A percentile compares a stretch with the other conserved stretches of the same genome.
Evolutionary conservation across 371 early-diverging fungal genomes (phyloP).

Genomic region (Mucor plumbeus): DNA sequence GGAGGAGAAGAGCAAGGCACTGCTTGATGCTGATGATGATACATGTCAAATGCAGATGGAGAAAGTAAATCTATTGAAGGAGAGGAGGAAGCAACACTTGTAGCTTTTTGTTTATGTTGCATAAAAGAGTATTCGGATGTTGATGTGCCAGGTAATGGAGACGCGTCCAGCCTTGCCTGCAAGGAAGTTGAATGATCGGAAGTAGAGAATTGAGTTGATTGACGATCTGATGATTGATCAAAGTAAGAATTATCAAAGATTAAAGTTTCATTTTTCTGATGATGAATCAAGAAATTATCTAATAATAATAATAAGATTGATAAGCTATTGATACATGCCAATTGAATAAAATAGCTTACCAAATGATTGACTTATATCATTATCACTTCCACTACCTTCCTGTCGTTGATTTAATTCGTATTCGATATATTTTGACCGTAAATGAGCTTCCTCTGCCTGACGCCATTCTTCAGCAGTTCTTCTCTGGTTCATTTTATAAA

Average conservation of each 20-base stretch:
- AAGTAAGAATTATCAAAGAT: neutral
- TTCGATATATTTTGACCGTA: constrained; percentile 34
- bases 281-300: constrained; percentile 5
- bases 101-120: neutral
- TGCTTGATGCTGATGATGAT: neutral
- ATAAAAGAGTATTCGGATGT: constrained; percentile 12
- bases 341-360: neutral
- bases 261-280: neutral
- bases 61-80: constrained; percentile 22
- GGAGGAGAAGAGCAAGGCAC: constrained; percentile 13
- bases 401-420: constrained; percentile 26
- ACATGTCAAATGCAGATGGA: constrained; percentile 16
- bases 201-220: constrained; percentile 3
- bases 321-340: neutral
- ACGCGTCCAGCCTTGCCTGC: constrained; percentile 6
- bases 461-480: constrained; percentile 34
- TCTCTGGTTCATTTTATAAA: constrained; percentile 17
- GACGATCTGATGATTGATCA: neutral
- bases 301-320: neutral
- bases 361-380: neutral
- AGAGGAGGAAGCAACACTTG: constrained; percentile 19
- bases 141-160: neutral
- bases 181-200: constrained; percentile 11
- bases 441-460: constrained; percentile 32
- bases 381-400: neutral